Evolutionary conservation across 352 stramenopile species (phyloP).

Genomic region (Globisporangium mamillatum): DNA sequence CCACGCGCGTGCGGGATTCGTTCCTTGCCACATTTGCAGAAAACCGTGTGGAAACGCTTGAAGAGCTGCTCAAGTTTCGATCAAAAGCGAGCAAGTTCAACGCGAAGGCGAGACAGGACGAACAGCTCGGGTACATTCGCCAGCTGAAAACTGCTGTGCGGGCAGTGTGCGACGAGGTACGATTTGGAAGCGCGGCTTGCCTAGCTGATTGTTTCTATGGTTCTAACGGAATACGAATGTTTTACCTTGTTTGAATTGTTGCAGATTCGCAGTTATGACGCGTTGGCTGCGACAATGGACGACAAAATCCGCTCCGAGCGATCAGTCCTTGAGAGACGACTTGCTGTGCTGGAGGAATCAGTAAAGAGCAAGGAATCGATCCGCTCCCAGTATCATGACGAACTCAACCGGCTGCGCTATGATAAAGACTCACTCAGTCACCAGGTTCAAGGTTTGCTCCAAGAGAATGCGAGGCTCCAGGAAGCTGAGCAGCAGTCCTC

Average conservation of each 20-base stretch:
- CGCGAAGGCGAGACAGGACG: conserved; percentile 51
- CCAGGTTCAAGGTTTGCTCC: conserved; percentile 30
- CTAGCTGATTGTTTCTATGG: not conserved
- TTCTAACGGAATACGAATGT: conserved; percentile 2
- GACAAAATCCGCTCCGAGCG: conserved; percentile 33
- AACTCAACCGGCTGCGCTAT: conserved; percentile 33
- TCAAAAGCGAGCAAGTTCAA: conserved; percentile 72
- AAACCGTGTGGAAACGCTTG: conserved; percentile 35
- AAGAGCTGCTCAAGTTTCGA: conserved; percentile 53
- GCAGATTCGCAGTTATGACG: conserved; percentile 39
- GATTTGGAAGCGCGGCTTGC: not conserved
- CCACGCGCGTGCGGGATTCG: conserved; percentile 28
- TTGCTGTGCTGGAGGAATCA: conserved; percentile 35
- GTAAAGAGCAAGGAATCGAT: conserved; percentile 27
- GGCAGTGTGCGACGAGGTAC: conserved; percentile 34
- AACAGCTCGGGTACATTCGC: conserved; percentile 53
- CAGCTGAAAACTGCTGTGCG: conserved; percentile 47
- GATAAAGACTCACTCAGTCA: conserved; percentile 16
- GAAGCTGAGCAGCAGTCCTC: conserved; percentile 36
- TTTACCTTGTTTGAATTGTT: not conserved
- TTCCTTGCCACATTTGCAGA: conserved; percentile 34
- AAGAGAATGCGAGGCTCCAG: conserved; percentile 28
- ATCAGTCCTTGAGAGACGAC: conserved; percentile 29
- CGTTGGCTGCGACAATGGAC: conserved; percentile 28
- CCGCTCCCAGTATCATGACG: conserved; percentile 25